A percentile compares a stretch with the other conserved stretches of the same genome.
Conservation (phyloP, 2,329 filamentous ascomycete genomes). For the Furcasterigmium furcatum region DNA sequence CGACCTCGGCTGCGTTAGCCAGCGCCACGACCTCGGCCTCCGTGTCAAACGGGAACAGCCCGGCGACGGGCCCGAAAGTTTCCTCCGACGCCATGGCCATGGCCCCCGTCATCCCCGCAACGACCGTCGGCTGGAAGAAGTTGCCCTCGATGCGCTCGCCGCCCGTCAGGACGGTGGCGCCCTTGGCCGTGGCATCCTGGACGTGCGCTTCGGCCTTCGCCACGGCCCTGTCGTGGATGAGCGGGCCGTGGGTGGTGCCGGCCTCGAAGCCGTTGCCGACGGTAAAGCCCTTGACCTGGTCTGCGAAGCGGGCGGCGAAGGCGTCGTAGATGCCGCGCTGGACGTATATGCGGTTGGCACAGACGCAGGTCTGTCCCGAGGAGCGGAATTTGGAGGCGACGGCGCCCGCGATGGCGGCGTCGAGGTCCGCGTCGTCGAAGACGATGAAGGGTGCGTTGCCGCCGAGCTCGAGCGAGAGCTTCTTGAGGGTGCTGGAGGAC, state of each 20-base stretch:
- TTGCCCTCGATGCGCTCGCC: slow-evolving; percentile 71
- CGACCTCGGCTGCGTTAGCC: slow-evolving; percentile 81
- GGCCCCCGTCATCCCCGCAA: slow-evolving; percentile 78
- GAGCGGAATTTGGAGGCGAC: slow-evolving; percentile 89
- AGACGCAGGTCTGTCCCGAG: slow-evolving; percentile 94
- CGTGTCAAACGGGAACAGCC: slow-evolving; percentile 81
- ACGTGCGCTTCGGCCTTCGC: slow-evolving; percentile 79
- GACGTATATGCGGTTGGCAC: slow-evolving; percentile 79
- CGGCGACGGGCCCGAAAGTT: slow-evolving; percentile 93
- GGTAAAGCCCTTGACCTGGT: slow-evolving; percentile 70
- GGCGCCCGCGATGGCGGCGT: slow-evolving; percentile 78
- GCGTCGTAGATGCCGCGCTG: slow-evolving; percentile 75
- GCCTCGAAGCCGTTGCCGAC: slow-evolving; percentile 72
- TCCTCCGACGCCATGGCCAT: slow-evolving; percentile 87
- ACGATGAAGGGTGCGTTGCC: slow-evolving; percentile 97
- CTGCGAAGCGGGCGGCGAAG: slow-evolving; percentile 66
- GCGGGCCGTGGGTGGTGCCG: slow-evolving; percentile 72
- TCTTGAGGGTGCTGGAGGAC: slow-evolving; percentile 78
- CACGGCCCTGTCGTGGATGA: slow-evolving; percentile 82
- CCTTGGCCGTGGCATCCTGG: slow-evolving; percentile 73
- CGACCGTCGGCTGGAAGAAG: slow-evolving; percentile 88
- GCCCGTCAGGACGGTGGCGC: slow-evolving; percentile 70
- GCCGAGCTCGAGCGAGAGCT: slow-evolving; percentile 82
- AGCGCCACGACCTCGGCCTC: slow-evolving; percentile 84
- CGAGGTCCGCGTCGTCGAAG: slow-evolving; percentile 91